Conservation (phyloP, 1,139 yeast genomes). For the Candida sanyaensis region DNA sequence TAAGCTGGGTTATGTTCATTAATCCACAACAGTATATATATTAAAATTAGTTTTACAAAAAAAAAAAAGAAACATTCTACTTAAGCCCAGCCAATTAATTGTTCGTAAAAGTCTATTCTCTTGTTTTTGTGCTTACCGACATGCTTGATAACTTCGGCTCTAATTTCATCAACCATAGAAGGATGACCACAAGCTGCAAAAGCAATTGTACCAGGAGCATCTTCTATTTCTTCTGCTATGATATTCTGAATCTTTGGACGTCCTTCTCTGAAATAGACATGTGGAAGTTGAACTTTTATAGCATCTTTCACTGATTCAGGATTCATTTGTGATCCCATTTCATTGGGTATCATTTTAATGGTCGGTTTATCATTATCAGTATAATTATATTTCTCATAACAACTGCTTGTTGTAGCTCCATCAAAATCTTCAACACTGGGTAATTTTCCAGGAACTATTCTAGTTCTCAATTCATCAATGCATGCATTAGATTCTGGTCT, state of each 20-base stretch:
- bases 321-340: neutral
- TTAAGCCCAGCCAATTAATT: constrained; percentile 16
- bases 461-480: constrained; percentile 2
- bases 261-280: constrained; percentile 27
- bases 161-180: constrained; percentile 33
- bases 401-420: constrained; percentile 4
- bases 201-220: constrained; percentile 30
- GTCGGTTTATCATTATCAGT: constrained; percentile 1
- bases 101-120: constrained; percentile 30
- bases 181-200: constrained; percentile 42
- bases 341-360: neutral
- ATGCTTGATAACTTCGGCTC: constrained; percentile 24
- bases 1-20: too few relatives aligned
- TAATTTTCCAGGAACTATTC: constrained; percentile 2
- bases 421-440: constrained; percentile 2
- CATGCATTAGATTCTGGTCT: constrained; percentile 34
- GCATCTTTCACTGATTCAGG: constrained; percentile 8
- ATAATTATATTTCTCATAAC: neutral
- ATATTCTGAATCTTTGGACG: constrained; percentile 29
- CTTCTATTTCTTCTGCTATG: constrained; percentile 23
- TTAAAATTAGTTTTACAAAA: neutral
- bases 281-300: constrained; percentile 19
- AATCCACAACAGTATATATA: neutral
- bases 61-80: neutral
- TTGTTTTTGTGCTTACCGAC: constrained; percentile 19